Base-by-base conservation (phyloP, 805 yeast genomes). In the Suhomyces sp. region DNA sequence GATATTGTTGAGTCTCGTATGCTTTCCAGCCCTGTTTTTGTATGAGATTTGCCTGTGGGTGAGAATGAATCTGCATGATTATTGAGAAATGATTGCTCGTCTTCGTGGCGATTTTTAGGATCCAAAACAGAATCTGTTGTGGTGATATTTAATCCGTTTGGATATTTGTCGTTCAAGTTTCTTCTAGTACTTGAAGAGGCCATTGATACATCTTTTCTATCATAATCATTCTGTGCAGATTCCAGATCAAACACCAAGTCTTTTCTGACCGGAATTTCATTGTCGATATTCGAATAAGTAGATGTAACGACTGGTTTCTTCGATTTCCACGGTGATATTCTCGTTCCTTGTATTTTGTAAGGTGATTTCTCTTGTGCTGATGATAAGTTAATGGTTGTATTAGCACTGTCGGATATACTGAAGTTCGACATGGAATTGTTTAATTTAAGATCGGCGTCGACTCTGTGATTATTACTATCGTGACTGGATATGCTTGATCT, bases 181-280 rank as follows among this genome's bases (percentile, higher is more conserved):
- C 24, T 13, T 28, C 28, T 37, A n/a, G 38, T 25, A 11, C 22
- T 28, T 5, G 44, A 37, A n/a, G 43, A 24, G 19, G 35, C 40
- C 14, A 51, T 44, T 25, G 46, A 42, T 16, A 33, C 30, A 20
- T 50, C 48, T 20, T 47, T 45, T 33, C 47, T 48, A 24, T 50
- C 57, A 4, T 50, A 25, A 5, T 43, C 12, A 28, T 3, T 46
- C 15, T 12, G 41, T n/a, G n/a, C n/a, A n/a, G n/a, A n/a, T n/a
- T n/a, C n/a, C n/a, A n/a, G n/a, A 31, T 28, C 51, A 19, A 25
- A 23, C 6, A 54, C 43, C 37, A 60, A 48, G 36, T 60, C 66
- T 33, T 47, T 48, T 32, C 68, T 46, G 13, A 49, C 35, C 3
- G 63, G 59, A 7, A 59, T 44, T 4, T 55, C 54, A 13, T 53